Conservation (phyloP, 805 yeast genomes). For the Schwanniomyces polymorphus region DNA sequence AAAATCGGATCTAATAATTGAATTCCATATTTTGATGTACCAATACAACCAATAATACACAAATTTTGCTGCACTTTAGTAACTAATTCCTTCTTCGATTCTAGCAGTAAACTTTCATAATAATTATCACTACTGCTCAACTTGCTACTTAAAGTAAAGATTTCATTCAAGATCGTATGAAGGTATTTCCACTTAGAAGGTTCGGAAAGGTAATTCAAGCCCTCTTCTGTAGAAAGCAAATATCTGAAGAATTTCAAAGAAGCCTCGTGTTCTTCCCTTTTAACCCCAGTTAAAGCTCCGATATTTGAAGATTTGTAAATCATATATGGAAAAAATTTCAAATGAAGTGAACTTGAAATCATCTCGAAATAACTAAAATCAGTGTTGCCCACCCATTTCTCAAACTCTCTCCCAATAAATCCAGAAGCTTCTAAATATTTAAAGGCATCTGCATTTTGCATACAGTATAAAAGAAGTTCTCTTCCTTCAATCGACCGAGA, state of each 20-base stretch:
- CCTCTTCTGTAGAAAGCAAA: conserved; percentile 78
- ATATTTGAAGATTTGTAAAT: not conserved
- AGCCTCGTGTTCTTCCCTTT: not conserved
- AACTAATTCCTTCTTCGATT: conserved; percentile 31
- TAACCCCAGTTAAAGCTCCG: not conserved
- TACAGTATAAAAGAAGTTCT: conserved; percentile 57
- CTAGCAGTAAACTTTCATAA: conserved; percentile 19
- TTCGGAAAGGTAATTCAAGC: conserved; percentile 56
- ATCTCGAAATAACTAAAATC: conserved; percentile 47
- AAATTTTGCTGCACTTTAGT: conserved; percentile 63
- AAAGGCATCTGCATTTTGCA: conserved; percentile 71
- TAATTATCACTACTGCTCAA: conserved; percentile 15
- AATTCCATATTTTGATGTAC: conserved; percentile 70
- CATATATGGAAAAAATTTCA: conserved; percentile 23
- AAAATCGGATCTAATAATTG: conserved; percentile 36
- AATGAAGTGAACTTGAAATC: conserved; percentile 42
- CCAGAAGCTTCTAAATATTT: conserved; percentile 57
- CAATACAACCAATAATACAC: conserved; percentile 88
- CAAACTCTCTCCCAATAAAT: conserved; percentile 65
- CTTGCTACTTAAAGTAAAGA: conserved; percentile 5
- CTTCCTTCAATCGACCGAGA: conserved; percentile 27
- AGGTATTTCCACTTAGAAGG: conserved; percentile 43
- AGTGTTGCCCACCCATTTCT: conserved; percentile 57
- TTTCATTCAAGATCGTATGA: conserved; percentile 28
- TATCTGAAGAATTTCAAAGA: conserved; percentile 66